Conservation (phyloP, 208 protist genomes). For the Leishmania tropica region DNA sequence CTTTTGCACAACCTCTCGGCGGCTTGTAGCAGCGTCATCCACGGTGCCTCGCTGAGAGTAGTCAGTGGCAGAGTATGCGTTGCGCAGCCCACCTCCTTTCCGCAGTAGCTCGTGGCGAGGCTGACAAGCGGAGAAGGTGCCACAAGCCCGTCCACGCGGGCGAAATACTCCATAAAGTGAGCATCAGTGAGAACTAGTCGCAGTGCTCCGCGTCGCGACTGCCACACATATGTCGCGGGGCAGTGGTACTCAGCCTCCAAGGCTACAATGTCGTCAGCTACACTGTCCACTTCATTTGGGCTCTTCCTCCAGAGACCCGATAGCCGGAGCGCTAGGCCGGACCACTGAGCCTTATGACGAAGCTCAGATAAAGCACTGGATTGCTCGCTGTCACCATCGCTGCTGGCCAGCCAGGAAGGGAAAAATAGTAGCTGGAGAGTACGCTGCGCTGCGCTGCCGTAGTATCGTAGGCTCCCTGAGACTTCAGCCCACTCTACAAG, state of each 20-base stretch:
- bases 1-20: not conserved
- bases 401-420: not conserved
- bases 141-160: conserved; percentile 19
- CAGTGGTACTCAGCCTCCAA: conserved; percentile 18
- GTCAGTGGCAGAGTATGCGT: not conserved
- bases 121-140: not conserved
- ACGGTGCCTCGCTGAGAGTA: conserved; percentile 25
- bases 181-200: conserved; percentile 27
- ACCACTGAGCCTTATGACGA: conserved; percentile 15
- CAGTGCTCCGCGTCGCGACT: conserved; percentile 8
- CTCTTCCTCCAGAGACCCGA: conserved; percentile 7
- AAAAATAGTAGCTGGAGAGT: conserved; percentile 12
- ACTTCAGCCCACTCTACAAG: conserved; percentile 14
- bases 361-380: not conserved
- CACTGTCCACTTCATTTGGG: not conserved
- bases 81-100: not conserved
- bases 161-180: conserved; percentile 19
- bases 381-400: not conserved
- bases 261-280: conserved; percentile 2
- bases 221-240: conserved; percentile 25
- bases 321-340: not conserved
- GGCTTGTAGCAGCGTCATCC: conserved; percentile 7
- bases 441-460: conserved; percentile 20
- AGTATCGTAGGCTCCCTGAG: conserved; percentile 24
- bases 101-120: conserved; percentile 1